Evolutionary conservation across 345 rosid genomes (phyloP).

Genomic region (Eutrema heterophyllum): DNA sequence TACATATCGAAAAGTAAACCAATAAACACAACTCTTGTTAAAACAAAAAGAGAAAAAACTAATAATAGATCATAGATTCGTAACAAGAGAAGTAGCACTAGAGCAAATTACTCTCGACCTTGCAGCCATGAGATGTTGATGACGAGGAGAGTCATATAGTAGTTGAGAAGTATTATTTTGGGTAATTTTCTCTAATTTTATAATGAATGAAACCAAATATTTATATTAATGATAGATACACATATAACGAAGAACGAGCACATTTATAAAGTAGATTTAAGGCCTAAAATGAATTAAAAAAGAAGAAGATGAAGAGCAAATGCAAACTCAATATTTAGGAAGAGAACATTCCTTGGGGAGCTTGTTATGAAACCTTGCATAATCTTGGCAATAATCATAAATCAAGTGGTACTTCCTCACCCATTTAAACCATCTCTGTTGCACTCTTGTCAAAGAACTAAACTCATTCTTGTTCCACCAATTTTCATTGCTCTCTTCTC

Average conservation of each 20-base stretch:
- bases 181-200: too few species aligned
- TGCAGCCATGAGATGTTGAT: too few species aligned
- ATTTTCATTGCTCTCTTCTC: slow-evolving; percentile 40
- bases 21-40: too few species aligned
- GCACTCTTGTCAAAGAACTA: slow-evolving; percentile 42
- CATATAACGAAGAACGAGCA: neutral
- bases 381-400: slow-evolving; percentile 78
- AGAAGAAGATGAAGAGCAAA: neutral
- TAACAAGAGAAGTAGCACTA: too few species aligned
- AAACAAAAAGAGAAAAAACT: too few species aligned
- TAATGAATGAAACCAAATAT: too few species aligned
- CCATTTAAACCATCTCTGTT: slow-evolving; percentile 82
- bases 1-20: too few species aligned
- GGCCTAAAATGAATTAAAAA: neutral
- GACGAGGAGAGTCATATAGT: too few species aligned
- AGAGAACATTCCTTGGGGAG: slow-evolving; percentile 78
- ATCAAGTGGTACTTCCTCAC: slow-evolving; percentile 66
- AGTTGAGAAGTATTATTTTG: too few species aligned
- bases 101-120: too few species aligned
- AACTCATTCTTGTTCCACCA: slow-evolving; percentile 70
- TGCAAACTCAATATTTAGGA: slow-evolving; percentile 38
- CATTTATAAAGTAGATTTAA: neutral
- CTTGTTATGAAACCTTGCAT: slow-evolving; percentile 53
- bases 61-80: too few species aligned
- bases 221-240: too few species aligned